Conservation (phyloP, 129 eudicot species). For the Cynara cardunculus region DNA sequence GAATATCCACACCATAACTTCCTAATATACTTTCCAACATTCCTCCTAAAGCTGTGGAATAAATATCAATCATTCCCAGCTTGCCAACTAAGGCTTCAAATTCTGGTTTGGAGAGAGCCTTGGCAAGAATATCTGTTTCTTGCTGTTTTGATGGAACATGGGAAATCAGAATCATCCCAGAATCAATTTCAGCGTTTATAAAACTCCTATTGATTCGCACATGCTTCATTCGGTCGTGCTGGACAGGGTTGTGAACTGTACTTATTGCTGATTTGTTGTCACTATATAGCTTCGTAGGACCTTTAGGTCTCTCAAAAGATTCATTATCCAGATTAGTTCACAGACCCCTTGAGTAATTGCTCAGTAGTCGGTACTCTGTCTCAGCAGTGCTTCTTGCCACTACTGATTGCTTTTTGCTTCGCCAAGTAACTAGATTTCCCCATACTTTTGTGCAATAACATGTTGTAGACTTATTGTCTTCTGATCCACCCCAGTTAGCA, state of each 20-base stretch:
- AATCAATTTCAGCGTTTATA: not conserved
- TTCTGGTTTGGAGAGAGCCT: not conserved
- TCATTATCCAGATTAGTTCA: not conserved
- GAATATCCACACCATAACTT: not conserved
- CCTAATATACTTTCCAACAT: not conserved
- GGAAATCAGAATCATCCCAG: not conserved
- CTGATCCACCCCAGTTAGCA: no score
- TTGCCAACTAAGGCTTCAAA: not conserved
- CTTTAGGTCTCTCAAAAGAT: not conserved
- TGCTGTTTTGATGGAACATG: not conserved
- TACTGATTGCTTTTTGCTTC: no score
- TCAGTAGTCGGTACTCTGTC: not conserved
- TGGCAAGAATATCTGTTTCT: not conserved
- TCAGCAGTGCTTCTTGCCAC: not conserved
- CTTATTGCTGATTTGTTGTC: not conserved
- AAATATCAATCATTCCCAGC: slow-evolving; percentile 7
- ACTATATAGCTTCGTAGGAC: not conserved
- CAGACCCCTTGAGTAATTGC: not conserved
- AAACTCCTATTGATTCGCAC: not conserved
- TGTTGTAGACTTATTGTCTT: no score
- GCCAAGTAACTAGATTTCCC: no score
- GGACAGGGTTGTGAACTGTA: not conserved
- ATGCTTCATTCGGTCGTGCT: not conserved
- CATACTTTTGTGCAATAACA: no score
- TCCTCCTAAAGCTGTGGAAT: not conserved